Evolutionary conservation across 306 rosid species (phyloP), one percentile per base, ranked within the genome.

Genomic region (Albizia julibrissin): DNA sequence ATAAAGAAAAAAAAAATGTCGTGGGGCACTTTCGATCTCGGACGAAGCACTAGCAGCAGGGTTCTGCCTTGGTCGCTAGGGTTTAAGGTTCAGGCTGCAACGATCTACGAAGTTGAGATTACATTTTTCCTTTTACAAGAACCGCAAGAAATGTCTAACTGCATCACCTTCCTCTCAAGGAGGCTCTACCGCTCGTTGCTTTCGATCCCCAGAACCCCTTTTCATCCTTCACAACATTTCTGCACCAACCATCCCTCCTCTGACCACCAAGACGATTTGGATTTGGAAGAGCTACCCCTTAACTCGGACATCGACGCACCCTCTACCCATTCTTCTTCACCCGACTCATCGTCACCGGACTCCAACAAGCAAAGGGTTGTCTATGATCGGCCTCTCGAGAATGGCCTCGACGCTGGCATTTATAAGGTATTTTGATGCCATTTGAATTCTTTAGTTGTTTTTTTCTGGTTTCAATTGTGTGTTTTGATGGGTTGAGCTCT

Each of bases 361-460:
- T 85, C 18, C 49, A 27, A 5, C 67, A 29, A 5, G 10, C 39
- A 37, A 34, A 84, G 65, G 46, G 0, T 46, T 1, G 0, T 79
- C 75, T 56, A 2, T 58, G 88, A 92, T 61, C 89, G 83, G 3
- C 89, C 86, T 11, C 97, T 95, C 18, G 96, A 93, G 86, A 76
- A 90, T 21, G 99, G 99, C 82, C 76, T 93, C 6, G 99, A 93
- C 75, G 66, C 4, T 7, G 99, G 99, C 79, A 49, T 95, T 80
- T 95, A 88, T 75, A 92, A 85, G 89, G 99, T 94, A 70, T 82
- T 37, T 19, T 73, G 24, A 29, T 6, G 15, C 42, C 15, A 15
- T 24, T 74, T 73, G 10, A 46, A 15, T 72, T 5, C 10, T 29
- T 64, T 59, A 7, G 26, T 7, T 54, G 10, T 27, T 2, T 43